Evolutionary conservation across 2,329 filamentous ascomycete genomes (phyloP).

Genomic region (Emericellopsis atlantica): DNA sequence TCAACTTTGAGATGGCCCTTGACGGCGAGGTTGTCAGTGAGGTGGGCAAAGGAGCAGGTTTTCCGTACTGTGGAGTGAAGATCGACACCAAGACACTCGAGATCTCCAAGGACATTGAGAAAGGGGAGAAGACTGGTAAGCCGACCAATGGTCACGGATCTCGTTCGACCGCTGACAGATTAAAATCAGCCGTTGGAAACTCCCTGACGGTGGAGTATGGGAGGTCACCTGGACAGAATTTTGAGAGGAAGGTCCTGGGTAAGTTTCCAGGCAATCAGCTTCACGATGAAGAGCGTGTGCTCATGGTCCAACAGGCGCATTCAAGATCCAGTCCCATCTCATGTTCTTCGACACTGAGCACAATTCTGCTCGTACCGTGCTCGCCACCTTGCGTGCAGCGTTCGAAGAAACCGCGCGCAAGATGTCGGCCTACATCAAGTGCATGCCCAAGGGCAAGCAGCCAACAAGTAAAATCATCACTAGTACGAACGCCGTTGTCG

Average conservation of each 20-base stretch:
- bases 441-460: constrained; percentile 42
- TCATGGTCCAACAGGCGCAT: constrained; percentile 31
- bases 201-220: constrained; percentile 69
- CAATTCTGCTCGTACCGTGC: constrained; percentile 57
- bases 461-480: constrained; percentile 49
- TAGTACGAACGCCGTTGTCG: constrained; percentile 30
- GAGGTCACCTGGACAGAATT: constrained; percentile 60
- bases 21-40: constrained; percentile 37
- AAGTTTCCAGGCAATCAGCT: constrained; percentile 12
- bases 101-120: constrained; percentile 55
- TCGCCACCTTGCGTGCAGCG: constrained; percentile 61
- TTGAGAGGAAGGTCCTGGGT: constrained; percentile 69
- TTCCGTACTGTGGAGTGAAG: constrained; percentile 78
- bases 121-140: constrained; percentile 36
- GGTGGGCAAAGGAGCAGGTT: constrained; percentile 29
- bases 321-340: constrained; percentile 74
- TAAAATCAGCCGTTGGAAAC: constrained; percentile 38
- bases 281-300: neutral
- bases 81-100: constrained; percentile 68
- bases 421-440: constrained; percentile 48
- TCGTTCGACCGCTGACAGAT: neutral
- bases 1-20: constrained; percentile 64
- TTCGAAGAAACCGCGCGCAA: constrained; percentile 73
- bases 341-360: constrained; percentile 75
- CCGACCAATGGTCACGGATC: neutral